Evolutionary conservation across 306 rosid species (phyloP), one percentile per base, ranked within the genome.

Genomic region (Cicer arietinum): DNA sequence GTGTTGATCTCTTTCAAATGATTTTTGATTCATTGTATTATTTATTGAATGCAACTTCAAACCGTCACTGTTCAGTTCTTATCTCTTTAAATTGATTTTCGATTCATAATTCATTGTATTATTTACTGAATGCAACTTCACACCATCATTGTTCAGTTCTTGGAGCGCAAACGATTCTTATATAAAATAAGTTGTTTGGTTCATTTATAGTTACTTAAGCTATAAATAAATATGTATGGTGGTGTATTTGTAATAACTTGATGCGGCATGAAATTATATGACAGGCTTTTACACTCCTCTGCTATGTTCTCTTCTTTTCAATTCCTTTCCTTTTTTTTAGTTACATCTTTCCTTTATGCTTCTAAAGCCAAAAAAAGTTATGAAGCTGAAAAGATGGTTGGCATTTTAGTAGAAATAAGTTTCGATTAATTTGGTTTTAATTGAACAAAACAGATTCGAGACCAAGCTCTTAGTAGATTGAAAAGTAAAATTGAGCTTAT

Each of bases 401-500:
- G 54, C 10, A 51, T 46, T 20, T 73, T 42, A 16, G 22, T 46
- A 11, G 17, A 56, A 37, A 25, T 44, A 42, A 67, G 75, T 79
- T 74, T 79, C 50, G 67, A 47, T 84, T 86, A 58, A 81, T 79
- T 37, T 74, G 42, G 25, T 76, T 86, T 74, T 67, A 56, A 79
- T 75, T 77, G 85, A 58, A 69, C 67, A 69, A 82, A 74, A 52
- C 93, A 89, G 93, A 76, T 89, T 76, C 76, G 97, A 58, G 98
- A 93, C 83, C 87, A 87, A 74, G 73, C 89, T 63, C 87, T 93
- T 47, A 89, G 91, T 73, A 82, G 88, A 79, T 76, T 93, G 90
- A 93, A 88, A 90, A 90, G 96, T 82, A 80, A 84, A 63, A 88
- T 93, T 72, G 98, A 93, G 86, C 85, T 90, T 40, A 77, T 93